Conservation (phyloP, 2,329 filamentous ascomycete species). For the Exophiala sp. region DNA sequence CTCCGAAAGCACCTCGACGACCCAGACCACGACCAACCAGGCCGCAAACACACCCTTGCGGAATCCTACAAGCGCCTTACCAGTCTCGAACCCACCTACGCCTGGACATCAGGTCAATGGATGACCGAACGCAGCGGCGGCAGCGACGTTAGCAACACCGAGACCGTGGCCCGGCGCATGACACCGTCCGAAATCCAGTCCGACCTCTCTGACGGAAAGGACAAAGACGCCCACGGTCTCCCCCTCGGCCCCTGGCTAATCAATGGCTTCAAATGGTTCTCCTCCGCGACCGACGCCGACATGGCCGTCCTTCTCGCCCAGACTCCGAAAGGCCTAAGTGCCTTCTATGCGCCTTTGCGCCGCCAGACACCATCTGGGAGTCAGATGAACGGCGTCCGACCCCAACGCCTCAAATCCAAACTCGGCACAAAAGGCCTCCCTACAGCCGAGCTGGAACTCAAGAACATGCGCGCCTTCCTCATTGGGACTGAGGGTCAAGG, state of each 20-base stretch:
- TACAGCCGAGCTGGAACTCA: constrained; percentile 67
- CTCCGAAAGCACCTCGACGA: constrained; percentile 17
- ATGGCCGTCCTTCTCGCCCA: constrained; percentile 64
- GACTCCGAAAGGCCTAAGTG: constrained; percentile 53
- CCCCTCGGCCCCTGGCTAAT: constrained; percentile 54
- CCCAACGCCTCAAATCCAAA: constrained; percentile 69
- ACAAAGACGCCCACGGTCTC: constrained; percentile 31
- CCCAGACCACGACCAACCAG: constrained; percentile 15
- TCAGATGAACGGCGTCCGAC: constrained; percentile 59
- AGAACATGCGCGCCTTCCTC: constrained; percentile 61
- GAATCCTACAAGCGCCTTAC: constrained; percentile 29
- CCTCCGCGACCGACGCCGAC: constrained; percentile 62
- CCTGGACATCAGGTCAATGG: constrained; percentile 39
- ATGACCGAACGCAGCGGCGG: constrained; percentile 39
- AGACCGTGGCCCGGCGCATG: constrained; percentile 32
- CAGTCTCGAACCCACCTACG: constrained; percentile 30
- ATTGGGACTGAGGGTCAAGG: constrained; percentile 65
- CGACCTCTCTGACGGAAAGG: constrained; percentile 19
- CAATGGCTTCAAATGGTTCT: constrained; percentile 70
- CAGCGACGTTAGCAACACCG: constrained; percentile 35
- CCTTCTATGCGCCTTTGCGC: constrained; percentile 63
- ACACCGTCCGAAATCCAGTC: constrained; percentile 13
- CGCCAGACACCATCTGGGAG: constrained; percentile 7
- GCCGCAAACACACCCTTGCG: constrained; percentile 27
- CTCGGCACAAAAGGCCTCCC: constrained; percentile 67